These are phyloP conservation scores for Halophytophthora polymorphica DNA, from an alignment of 352 stramenopile species.

Conservation along the genomic window DNA sequence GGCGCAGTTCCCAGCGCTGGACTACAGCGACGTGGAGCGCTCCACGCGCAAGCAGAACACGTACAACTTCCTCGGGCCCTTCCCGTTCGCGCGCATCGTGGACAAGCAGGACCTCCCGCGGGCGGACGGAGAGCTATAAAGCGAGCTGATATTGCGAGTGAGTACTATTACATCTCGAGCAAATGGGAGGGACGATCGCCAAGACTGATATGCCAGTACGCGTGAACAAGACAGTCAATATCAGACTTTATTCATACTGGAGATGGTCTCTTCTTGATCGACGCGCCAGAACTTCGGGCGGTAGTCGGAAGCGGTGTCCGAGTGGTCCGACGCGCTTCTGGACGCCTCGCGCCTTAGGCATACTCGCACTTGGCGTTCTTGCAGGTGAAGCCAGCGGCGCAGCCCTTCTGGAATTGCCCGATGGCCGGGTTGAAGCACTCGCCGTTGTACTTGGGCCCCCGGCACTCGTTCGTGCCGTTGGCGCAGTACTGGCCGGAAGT, in stretches of 20 bases:
- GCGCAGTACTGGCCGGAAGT: conserved; percentile 24
- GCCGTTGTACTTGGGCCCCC: conserved; percentile 14
- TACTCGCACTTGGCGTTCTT: conserved; percentile 20
- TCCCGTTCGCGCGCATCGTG: conserved; percentile 65
- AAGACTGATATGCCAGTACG: too few species aligned
- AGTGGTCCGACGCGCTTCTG: background rate
- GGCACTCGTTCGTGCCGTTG: conserved; percentile 19
- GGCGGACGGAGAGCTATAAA: conserved; percentile 4
- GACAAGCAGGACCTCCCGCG: conserved; percentile 31
- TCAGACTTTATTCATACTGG: too few species aligned
- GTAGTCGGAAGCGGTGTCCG: background rate
- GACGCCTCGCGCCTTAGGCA: conserved; percentile 1
- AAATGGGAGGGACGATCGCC: background rate
- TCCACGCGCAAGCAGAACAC: conserved; percentile 66
- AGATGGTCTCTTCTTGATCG: too few species aligned
- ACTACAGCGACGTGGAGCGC: conserved; percentile 58
- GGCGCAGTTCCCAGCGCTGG: conserved; percentile 36
- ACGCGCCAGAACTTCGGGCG: background rate
- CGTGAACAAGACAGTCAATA: too few species aligned
- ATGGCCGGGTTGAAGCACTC: conserved; percentile 30
- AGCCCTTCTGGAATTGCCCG: conserved; percentile 9
- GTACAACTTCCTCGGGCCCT: conserved; percentile 63
- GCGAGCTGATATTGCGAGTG: background rate
- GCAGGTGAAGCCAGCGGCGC: conserved; percentile 23
- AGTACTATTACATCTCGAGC: conserved; percentile 5